A percentile compares a stretch with the other conserved stretches of the same genome.
Evolutionary conservation across 2,329 filamentous ascomycete genomes (phyloP).

Genomic region (Raffaelea ambrosiae): DNA sequence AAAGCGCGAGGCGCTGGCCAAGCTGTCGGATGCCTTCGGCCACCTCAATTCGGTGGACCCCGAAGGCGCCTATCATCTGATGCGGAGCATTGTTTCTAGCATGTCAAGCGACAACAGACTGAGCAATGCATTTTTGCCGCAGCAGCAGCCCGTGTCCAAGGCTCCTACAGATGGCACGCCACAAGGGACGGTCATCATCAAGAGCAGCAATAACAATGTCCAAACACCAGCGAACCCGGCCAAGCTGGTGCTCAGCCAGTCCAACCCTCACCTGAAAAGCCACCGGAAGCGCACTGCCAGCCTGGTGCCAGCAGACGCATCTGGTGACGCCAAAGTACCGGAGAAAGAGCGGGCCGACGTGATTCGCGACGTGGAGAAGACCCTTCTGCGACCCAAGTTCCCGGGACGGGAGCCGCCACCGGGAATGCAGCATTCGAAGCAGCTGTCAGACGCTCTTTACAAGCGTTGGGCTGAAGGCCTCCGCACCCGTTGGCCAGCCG

Average conservation of each 20-base stretch:
- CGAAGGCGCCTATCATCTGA: conserved; percentile 78
- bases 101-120: conserved; percentile 64
- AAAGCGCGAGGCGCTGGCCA: conserved; percentile 76
- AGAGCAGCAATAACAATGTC: conserved; percentile 32
- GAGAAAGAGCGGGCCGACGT: conserved; percentile 27
- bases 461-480: conserved; percentile 82
- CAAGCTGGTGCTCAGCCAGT: conserved; percentile 70
- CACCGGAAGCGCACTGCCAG: conserved; percentile 58
- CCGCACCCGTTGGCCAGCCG: conserved; percentile 28
- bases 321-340: conserved; percentile 23
- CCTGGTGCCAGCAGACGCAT: conserved; percentile 19
- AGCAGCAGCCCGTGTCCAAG: conserved; percentile 19
- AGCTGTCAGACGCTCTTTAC: conserved; percentile 86
- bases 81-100: conserved; percentile 68
- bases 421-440: conserved; percentile 87
- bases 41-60: conserved; percentile 80
- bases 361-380: conserved; percentile 35
- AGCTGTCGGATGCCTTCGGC: conserved; percentile 77
- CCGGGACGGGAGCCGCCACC: conserved; percentile 46
- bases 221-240: conserved; percentile 29
- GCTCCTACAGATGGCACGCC: conserved; percentile 34
- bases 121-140: conserved; percentile 35
- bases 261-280: conserved; percentile 77
- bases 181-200: conserved; percentile 50
- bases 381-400: conserved; percentile 41